Conservation (phyloP, 2,329 filamentous ascomycete genomes). For the Epichloe baconii region DNA sequence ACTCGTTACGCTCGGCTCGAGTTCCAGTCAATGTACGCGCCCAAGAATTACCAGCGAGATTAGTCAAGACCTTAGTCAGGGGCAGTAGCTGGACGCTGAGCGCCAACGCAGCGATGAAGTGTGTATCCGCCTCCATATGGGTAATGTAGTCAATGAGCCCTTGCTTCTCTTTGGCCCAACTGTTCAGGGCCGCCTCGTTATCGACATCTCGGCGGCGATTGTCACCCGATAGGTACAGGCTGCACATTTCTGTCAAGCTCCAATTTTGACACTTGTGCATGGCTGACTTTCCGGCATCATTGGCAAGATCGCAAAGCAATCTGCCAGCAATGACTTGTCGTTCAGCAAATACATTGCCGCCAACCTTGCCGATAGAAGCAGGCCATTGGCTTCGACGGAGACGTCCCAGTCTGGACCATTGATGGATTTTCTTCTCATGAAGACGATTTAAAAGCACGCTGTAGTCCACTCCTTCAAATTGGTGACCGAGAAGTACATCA, state of each 20-base stretch:
- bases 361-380: conserved; percentile 68
- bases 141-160: conserved; percentile 88
- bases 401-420: conserved; percentile 88
- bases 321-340: conserved; percentile 80
- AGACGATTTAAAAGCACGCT: conserved; percentile 79
- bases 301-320: conserved; percentile 83
- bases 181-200: conserved; percentile 73
- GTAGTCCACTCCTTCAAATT: conserved; percentile 95
- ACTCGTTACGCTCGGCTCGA: conserved; percentile 93
- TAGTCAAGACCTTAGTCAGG: conserved; percentile 88
- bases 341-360: conserved; percentile 86
- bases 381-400: conserved; percentile 80
- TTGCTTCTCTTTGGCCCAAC: conserved; percentile 64
- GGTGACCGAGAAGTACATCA: conserved; percentile 86
- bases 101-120: conserved; percentile 85
- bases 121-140: conserved; percentile 90
- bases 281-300: conserved; percentile 91
- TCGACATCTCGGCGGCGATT: conserved; percentile 73
- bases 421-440: conserved; percentile 78
- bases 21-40: conserved; percentile 91
- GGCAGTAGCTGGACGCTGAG: conserved; percentile 84
- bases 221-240: conserved; percentile 65
- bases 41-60: conserved; percentile 96
- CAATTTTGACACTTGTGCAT: conserved; percentile 98
- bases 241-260: conserved; percentile 97